Percentiles rank a stretch among this genome's conserved stretches.
These are phyloP conservation scores for Pichia sp. DNA, from an alignment of 1,139 yeast genomes.

Conservation along the genomic window DNA sequence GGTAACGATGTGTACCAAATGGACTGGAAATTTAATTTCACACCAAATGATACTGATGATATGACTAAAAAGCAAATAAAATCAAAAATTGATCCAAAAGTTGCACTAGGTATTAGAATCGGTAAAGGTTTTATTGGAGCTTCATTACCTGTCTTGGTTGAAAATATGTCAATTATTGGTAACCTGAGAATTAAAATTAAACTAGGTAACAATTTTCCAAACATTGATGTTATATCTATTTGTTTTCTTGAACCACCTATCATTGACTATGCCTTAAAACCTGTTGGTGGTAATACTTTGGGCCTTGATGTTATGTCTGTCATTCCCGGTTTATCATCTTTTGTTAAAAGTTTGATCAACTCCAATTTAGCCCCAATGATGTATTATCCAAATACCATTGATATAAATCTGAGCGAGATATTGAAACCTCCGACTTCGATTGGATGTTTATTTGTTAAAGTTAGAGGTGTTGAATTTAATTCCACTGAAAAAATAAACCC, in stretches of 20 bases:
- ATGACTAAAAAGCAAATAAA: conserved; percentile 70
- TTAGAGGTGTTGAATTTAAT: conserved; percentile 42
- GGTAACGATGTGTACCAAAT: conserved; percentile 63
- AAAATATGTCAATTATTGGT: conserved; percentile 70
- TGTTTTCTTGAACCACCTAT: conserved; percentile 71
- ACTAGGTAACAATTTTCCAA: conserved; percentile 61
- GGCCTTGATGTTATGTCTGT: conserved; percentile 80
- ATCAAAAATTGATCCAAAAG: conserved; percentile 68
- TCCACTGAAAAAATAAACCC: conserved; percentile 47
- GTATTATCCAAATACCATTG: conserved; percentile 77
- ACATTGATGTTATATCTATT: conserved; percentile 60
- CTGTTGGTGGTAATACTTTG: conserved; percentile 81
- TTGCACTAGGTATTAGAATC: conserved; percentile 67
- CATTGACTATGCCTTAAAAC: conserved; percentile 71
- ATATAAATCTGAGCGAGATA: conserved; percentile 63
- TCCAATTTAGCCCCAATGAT: conserved; percentile 66
- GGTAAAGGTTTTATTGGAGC: conserved; percentile 75
- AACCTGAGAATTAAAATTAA: conserved; percentile 59
- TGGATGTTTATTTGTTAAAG: conserved; percentile 59
- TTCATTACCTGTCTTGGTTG: conserved; percentile 66
- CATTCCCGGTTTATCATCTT: conserved; percentile 70
- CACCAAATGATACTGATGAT: conserved; percentile 75
- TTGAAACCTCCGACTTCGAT: conserved; percentile 59
- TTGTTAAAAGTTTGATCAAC: conserved; percentile 63
- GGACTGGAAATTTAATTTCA: conserved; percentile 77